These are phyloP conservation scores for Dunaliella primolecta DNA, from an alignment of 139 green algal species.

Conservation along the genomic window DNA sequence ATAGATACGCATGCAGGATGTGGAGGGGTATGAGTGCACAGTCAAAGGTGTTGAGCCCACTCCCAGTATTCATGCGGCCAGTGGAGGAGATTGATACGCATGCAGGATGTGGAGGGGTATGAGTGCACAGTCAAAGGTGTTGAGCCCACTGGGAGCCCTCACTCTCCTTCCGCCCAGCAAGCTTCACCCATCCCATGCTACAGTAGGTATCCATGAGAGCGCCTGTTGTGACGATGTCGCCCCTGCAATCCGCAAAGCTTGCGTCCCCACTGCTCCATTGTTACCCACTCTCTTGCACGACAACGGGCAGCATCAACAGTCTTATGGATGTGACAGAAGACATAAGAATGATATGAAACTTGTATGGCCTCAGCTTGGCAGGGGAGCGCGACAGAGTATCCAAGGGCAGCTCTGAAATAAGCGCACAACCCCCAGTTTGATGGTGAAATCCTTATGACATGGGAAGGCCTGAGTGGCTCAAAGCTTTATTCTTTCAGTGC, in stretches of 20 bases:
- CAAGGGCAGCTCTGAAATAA: no score
- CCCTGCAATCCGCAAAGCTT: not conserved
- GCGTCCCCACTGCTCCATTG: not conserved
- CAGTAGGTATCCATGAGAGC: not conserved
- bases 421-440: conserved; percentile 9
- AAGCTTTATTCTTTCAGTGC: no score
- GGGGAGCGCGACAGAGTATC: conserved; percentile 5
- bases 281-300: no score
- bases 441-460: not conserved
- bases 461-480: not conserved
- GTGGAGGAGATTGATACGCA: no score
- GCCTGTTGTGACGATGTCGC: not conserved
- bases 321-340: not conserved
- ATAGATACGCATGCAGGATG: no score
- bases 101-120: no score
- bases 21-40: no score
- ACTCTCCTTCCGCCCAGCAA: conserved; percentile 23
- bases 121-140: no score
- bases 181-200: not conserved
- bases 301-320: not conserved
- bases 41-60: no score
- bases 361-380: conserved; percentile 12
- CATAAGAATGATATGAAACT: not conserved
- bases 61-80: no score
- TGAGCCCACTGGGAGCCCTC: conserved; percentile 55